Evolutionary conservation across 129 eudicot genomes (phyloP).

Genomic region (Deinandra increscens): DNA sequence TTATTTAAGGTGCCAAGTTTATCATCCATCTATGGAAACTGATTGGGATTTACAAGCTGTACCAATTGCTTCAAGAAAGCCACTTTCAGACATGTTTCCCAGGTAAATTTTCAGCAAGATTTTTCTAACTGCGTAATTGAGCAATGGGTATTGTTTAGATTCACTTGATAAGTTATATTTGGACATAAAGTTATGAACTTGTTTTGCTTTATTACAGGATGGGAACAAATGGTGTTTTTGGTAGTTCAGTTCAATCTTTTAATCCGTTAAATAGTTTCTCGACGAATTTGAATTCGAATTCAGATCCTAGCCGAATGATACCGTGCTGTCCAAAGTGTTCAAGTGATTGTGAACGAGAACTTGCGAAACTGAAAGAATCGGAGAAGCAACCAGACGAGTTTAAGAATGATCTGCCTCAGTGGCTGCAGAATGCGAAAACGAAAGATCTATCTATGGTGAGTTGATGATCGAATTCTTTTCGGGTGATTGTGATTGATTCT

Average conservation of each 20-base stretch:
- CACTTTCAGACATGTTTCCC: constrained; percentile 55
- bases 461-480: background rate
- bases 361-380: constrained; percentile 43
- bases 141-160: constrained; percentile 6
- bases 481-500: background rate
- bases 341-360: constrained; percentile 61
- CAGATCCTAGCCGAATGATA: constrained; percentile 38
- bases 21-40: constrained; percentile 78
- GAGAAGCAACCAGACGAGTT: constrained; percentile 51
- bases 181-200: constrained; percentile 9
- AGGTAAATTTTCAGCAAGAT: constrained; percentile 45
- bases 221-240: constrained; percentile 57
- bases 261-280: constrained; percentile 48
- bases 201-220: constrained; percentile 38
- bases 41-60: constrained; percentile 98
- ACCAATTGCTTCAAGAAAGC: constrained; percentile 78
- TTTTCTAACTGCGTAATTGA: background rate
- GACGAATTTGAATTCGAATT: constrained; percentile 34
- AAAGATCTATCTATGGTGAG: constrained; percentile 49
- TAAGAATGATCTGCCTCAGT: constrained; percentile 64
- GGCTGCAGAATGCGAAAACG: constrained; percentile 77
- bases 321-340: constrained; percentile 71
- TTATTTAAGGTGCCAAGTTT: constrained; percentile 86
- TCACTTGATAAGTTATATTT: background rate
- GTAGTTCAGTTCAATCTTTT: constrained; percentile 54